Evolutionary conservation across 2,329 filamentous ascomycete species (phyloP).

Genomic region (Monosporascus cannonballus): DNA sequence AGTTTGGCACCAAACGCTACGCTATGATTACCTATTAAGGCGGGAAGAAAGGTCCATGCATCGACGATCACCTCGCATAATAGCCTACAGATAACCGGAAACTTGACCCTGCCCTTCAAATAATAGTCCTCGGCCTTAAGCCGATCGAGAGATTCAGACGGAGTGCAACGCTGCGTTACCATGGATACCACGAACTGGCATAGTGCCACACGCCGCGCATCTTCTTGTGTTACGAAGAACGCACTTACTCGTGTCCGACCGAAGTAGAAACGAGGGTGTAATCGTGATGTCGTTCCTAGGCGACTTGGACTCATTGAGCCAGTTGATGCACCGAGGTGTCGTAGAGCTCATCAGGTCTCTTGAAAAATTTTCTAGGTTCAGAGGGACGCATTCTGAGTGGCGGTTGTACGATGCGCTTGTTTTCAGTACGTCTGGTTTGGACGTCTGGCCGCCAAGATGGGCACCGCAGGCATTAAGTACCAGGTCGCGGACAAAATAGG

Average conservation of each 20-base stretch:
- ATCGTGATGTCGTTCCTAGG: too few relatives aligned
- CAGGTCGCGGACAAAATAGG: neutral
- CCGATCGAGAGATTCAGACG: neutral
- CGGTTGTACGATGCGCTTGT: slow-evolving; percentile 14
- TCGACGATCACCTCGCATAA: neutral
- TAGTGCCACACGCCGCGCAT: too few relatives aligned
- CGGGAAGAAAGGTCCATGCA: neutral
- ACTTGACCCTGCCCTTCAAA: too few relatives aligned
- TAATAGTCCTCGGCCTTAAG: neutral
- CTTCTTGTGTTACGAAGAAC: too few relatives aligned
- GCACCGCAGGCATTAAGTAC: neutral
- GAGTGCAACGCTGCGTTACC: neutral
- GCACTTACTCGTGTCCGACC: too few relatives aligned
- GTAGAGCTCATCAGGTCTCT: too few relatives aligned
- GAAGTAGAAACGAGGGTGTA: too few relatives aligned
- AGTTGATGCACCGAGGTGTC: too few relatives aligned
- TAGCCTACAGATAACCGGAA: neutral
- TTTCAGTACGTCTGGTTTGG: slow-evolving; percentile 2
- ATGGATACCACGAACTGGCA: neutral
- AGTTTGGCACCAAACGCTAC: too few relatives aligned
- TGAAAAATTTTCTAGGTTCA: too few relatives aligned
- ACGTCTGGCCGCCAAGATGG: neutral
- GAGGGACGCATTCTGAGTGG: slow-evolving; percentile 11
- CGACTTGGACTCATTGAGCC: too few relatives aligned
- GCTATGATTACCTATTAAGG: neutral